Evolutionary conservation across 176 grass and related monocot species (phyloP).

Genomic region (Hyparrhenia diplandra): DNA sequence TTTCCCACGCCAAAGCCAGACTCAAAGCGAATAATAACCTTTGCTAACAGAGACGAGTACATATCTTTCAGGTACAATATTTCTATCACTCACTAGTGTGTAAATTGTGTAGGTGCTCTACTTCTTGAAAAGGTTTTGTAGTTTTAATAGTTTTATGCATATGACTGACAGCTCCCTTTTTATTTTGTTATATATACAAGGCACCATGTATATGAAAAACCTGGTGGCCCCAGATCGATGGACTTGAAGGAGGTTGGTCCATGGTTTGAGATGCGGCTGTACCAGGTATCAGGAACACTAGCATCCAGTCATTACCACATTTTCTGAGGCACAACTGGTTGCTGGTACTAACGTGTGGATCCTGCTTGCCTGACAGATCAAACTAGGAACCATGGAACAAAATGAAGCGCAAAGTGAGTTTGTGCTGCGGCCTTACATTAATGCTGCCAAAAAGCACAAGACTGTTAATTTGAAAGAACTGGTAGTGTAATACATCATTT

Average conservation of each 20-base stretch:
- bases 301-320: neutral
- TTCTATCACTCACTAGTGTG: neutral
- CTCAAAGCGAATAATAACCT: conserved; percentile 72
- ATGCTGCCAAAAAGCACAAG: conserved; percentile 69
- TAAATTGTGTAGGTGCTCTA: neutral
- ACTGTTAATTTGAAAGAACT: neutral
- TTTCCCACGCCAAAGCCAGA: conserved; percentile 85
- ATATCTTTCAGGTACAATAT: conserved; percentile 77
- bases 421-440: conserved; percentile 61
- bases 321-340: neutral
- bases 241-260: conserved; percentile 83
- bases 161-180: neutral
- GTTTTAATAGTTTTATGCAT: neutral
- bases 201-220: conserved; percentile 85
- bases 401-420: conserved; percentile 61
- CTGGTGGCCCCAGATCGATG: conserved; percentile 64
- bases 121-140: neutral
- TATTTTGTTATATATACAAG: conserved; percentile 31
- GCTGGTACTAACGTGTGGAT: neutral
- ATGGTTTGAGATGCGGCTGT: conserved; percentile 76
- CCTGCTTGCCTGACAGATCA: conserved; percentile 42
- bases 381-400: conserved; percentile 66
- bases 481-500: neutral
- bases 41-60: conserved; percentile 74
- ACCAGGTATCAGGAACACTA: conserved; percentile 40